Evolutionary conservation across 345 rosid species (phyloP), one percentile per base, ranked within the genome.

Genomic region (Populus alba): DNA sequence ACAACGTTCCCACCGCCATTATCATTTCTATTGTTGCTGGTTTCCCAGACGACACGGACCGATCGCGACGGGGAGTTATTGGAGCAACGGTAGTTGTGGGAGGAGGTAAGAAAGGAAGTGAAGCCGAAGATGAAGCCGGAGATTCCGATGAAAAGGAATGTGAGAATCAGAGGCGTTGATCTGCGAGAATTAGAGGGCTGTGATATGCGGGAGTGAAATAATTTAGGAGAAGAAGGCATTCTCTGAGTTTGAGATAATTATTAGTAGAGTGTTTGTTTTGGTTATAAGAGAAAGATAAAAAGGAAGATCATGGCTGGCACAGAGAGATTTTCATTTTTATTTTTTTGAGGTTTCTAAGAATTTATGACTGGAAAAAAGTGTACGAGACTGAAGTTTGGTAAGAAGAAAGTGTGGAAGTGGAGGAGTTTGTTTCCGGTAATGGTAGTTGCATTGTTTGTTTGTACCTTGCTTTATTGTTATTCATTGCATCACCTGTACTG

Each of bases 161-260:
- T 79, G 76, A 90, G 77, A 72, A 89, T 68, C 37, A 93, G 31
- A 78, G 85, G 35, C 47, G 87, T 79, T 18, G 97, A 88, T 82
- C 89, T 86, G 81, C 90, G 91, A 15, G 83, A 59, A 71, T 75
- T 68, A 33, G 67, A 66, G 16, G 85, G 33, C 38, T 81, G 35
- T 29, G 81, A 77, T 68, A 84, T 76, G 27, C 90, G 92, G 71
- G 88, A 84, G 75, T 87, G 78, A 78, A 92, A 87, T 57, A 81
- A 74, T 76, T 93, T 92, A 17, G 97, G 94, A 62, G 94, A 91
- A 3, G 92, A 91, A 1, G 94, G 93, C 97, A 95, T 93, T 75
- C 22, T 66, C 6, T 17, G 35, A 31, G 17, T 66, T 33, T 66
- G 69, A 66, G 7, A 8, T 29, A 66, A 31, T 16, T 66, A 66